Conservation (phyloP, 257 asterid species). For the Nicotiana undulata region DNA sequence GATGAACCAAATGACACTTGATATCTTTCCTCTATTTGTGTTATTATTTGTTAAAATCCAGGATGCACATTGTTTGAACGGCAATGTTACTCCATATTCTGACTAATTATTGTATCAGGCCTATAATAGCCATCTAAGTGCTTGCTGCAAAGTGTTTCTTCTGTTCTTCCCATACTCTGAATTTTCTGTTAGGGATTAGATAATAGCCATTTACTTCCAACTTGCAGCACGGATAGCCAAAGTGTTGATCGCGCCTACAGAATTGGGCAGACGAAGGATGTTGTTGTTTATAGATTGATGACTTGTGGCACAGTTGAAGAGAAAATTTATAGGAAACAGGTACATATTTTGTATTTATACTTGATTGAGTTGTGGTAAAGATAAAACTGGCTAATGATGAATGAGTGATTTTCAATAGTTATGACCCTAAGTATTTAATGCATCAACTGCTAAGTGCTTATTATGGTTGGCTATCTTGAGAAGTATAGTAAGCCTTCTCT, state of each 20-base stretch:
- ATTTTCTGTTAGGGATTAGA: neutral
- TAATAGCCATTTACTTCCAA: slow-evolving; percentile 2
- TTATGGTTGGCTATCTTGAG: neutral
- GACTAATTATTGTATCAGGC: neutral
- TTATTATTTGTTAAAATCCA: neutral
- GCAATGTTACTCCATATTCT: neutral
- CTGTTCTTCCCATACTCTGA: neutral
- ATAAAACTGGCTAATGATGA: neutral
- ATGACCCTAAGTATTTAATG: slow-evolving; percentile 1
- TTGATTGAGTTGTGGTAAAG: neutral
- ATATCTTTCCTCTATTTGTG: neutral
- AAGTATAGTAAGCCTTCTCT: neutral
- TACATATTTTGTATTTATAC: slow-evolving; percentile 9
- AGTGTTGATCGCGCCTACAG: slow-evolving; percentile 98
- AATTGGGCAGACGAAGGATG: slow-evolving; percentile 92
- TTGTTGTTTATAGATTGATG: slow-evolving; percentile 88
- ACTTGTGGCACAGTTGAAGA: slow-evolving; percentile 92
- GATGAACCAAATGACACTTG: neutral
- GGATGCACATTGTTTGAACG: neutral
- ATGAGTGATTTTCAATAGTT: neutral
- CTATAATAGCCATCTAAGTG: neutral
- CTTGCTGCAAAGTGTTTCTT: neutral
- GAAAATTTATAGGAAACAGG: slow-evolving; percentile 92
- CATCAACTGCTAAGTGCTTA: neutral
- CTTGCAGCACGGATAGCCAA: slow-evolving; percentile 87